These are phyloP conservation scores for Eucalyptus erythrocorys DNA, from an alignment of 345 rosid species.

Conservation along the genomic window DNA sequence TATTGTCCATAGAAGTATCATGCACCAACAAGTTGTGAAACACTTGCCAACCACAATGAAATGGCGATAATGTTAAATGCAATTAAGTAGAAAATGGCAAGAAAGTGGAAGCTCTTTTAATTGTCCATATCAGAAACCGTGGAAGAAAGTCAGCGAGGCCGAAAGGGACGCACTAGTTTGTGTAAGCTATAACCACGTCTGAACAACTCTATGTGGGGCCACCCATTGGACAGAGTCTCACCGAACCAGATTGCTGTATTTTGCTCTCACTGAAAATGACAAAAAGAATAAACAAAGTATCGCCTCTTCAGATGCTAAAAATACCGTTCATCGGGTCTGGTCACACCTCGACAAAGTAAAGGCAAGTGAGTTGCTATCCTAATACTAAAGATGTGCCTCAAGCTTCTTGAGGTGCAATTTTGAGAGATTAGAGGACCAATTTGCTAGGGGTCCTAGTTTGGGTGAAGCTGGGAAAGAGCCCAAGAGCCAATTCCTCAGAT, in stretches of 20 bases:
- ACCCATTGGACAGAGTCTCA: background rate
- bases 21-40: background rate
- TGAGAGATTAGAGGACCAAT: too few relatives aligned
- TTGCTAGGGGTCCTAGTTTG: too few relatives aligned
- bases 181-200: background rate
- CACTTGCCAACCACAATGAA: background rate
- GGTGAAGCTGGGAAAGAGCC: too few relatives aligned
- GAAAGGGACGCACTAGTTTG: background rate
- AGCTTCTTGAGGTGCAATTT: too few relatives aligned
- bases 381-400: too few relatives aligned
- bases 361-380: too few relatives aligned
- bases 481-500: too few relatives aligned
- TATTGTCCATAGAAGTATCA: background rate
- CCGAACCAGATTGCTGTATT: background rate
- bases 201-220: background rate
- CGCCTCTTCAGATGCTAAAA: background rate
- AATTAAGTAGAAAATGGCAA: background rate
- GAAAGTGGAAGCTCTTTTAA: background rate
- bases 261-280: background rate
- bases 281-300: background rate
- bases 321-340: constrained; percentile 6
- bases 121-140: background rate
- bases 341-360: constrained; percentile 3
- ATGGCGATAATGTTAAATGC: background rate
- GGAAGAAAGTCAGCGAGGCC: background rate